These are phyloP conservation scores for Pseudogymnoascus sp. DNA, from an alignment of 2,329 filamentous ascomycete genomes.

Conservation along the genomic window DNA sequence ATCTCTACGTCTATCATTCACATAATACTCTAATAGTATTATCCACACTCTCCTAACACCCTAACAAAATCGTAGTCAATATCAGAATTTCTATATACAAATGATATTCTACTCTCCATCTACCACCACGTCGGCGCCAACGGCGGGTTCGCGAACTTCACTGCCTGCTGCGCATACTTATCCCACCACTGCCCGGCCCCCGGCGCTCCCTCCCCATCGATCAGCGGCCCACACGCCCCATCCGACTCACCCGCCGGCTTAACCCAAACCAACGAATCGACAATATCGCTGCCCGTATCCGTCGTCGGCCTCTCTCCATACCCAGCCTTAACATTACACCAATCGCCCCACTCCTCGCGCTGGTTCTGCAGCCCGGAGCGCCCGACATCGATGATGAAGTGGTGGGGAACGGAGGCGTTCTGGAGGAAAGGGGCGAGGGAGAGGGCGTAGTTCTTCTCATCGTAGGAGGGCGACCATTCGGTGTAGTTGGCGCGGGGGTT, in stretches of 20 bases:
- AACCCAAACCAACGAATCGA: constrained; percentile 41
- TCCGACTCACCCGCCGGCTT: constrained; percentile 43
- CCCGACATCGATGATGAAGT: constrained; percentile 43
- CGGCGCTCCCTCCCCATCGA: constrained; percentile 31
- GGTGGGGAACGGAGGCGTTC: constrained; percentile 35
- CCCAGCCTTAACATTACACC: constrained; percentile 41
- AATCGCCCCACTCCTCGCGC: constrained; percentile 38
- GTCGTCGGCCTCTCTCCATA: constrained; percentile 35
- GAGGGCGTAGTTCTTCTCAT: constrained; percentile 38
- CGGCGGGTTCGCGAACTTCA: constrained; percentile 34
- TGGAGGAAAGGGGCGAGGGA: constrained; percentile 36
- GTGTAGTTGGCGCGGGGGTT: constrained; percentile 37
- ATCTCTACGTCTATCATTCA: not conserved
- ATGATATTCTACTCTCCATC: not conserved
- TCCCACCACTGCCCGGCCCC: constrained; percentile 38
- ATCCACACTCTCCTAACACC: not conserved
- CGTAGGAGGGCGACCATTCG: constrained; percentile 35
- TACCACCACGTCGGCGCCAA: constrained; percentile 16
- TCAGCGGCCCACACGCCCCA: constrained; percentile 33
- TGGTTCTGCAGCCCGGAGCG: constrained; percentile 35
- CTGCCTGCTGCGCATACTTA: constrained; percentile 37
- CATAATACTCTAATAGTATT: not conserved
- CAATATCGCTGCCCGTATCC: constrained; percentile 31
- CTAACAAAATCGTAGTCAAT: not conserved
- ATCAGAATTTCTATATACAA: constrained; percentile 4